A percentile compares a stretch with the other conserved stretches of the same genome.
Evolutionary conservation across 2,329 filamentous ascomycete species (phyloP).

Genomic region (Penicillium sp.): DNA sequence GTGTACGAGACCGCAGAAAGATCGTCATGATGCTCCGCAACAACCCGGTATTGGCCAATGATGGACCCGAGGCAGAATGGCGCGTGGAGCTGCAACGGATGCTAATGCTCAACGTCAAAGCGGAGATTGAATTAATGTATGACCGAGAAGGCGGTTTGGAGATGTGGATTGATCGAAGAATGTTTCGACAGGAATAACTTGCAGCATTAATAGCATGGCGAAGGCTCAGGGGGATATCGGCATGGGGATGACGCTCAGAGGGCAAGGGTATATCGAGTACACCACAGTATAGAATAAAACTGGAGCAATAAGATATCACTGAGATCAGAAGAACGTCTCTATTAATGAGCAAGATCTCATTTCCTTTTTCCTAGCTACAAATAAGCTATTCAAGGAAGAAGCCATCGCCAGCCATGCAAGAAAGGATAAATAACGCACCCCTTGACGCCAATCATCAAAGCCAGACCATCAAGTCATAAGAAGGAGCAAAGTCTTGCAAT

Average conservation of each 20-base stretch:
- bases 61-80: constrained; percentile 45
- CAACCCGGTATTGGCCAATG: constrained; percentile 41
- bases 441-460: constrained; percentile 25
- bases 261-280: neutral
- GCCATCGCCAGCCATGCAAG: constrained; percentile 16
- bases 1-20: constrained; percentile 52
- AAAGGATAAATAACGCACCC: constrained; percentile 10
- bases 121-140: constrained; percentile 56
- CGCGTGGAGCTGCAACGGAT: constrained; percentile 55
- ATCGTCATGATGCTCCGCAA: constrained; percentile 51
- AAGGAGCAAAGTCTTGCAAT: neutral
- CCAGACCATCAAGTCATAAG: neutral
- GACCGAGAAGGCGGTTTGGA: constrained; percentile 42
- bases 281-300: neutral
- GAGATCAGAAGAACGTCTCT: neutral
- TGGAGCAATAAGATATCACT: neutral
- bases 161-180: constrained; percentile 41
- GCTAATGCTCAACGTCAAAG: constrained; percentile 59
- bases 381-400: constrained; percentile 13
- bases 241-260: neutral
- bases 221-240: neutral
- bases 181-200: constrained; percentile 24
- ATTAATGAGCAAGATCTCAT: neutral
- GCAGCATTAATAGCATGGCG: neutral
- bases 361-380: constrained; percentile 11